These are phyloP conservation scores for Amaranthus hypochondriacus DNA, from an alignment of 148 eudicot genomes.

Conservation along the genomic window DNA sequence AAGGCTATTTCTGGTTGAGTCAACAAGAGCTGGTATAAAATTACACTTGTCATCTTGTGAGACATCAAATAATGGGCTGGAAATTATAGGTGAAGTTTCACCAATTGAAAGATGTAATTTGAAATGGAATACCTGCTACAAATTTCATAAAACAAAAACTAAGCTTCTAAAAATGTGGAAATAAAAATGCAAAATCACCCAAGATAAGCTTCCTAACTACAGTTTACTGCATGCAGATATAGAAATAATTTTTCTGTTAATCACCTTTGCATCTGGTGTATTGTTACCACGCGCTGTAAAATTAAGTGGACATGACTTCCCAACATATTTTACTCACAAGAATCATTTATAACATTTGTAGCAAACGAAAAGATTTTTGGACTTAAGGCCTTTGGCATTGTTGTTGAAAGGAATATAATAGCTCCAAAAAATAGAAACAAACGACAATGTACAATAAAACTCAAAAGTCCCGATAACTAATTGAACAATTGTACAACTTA, in stretches of 20 bases:
- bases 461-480: too few relatives aligned
- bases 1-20: slow-evolving; percentile 16
- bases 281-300: neutral
- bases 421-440: too few relatives aligned
- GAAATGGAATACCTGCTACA: slow-evolving; percentile 48
- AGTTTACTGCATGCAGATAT: neutral
- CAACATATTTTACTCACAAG: too few relatives aligned
- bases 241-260: neutral
- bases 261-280: neutral
- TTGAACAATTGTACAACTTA: too few relatives aligned
- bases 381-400: too few relatives aligned
- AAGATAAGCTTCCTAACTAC: too few relatives aligned
- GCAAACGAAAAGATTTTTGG: too few relatives aligned
- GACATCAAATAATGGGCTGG: slow-evolving; percentile 20
- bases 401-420: too few relatives aligned
- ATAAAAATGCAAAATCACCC: neutral
- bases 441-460: neutral
- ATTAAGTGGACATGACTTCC: too few relatives aligned
- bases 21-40: slow-evolving; percentile 13
- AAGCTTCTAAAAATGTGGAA: slow-evolving; percentile 13
- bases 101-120: slow-evolving; percentile 52
- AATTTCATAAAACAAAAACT: neutral
- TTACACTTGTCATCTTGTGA: slow-evolving; percentile 30
- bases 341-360: too few relatives aligned
- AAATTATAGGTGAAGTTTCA: slow-evolving; percentile 30